Base-by-base conservation (phyloP, 2,329 filamentous ascomycete species). In the Macrophomina pseudophaseolina region DNA sequence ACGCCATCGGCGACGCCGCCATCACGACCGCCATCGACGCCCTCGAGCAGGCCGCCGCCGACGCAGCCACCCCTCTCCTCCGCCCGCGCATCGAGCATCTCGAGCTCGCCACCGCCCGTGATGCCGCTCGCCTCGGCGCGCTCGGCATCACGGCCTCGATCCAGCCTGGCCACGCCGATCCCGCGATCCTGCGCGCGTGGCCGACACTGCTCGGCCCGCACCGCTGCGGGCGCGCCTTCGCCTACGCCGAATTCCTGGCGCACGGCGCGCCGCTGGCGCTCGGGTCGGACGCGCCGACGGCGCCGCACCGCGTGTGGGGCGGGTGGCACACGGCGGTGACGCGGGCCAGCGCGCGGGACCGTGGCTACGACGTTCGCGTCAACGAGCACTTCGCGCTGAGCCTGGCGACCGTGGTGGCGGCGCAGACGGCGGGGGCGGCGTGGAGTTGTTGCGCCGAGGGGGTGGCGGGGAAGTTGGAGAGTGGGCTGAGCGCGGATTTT, bases 101-200 rank as follows among this genome's bases (percentile, higher is more conserved):
- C 3, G 88, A 90, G 73, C 80, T 90, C 35, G 81, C 87, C 0
- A 82, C 81, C 0, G 79, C 80, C 0, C 79, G 80, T 66, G 88
- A 90, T 70, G 88, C 86, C 0, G 78, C 72, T 2, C 79, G 87
- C 1, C 81, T 90, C 0, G 88, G 87, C 5, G 72, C 78, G 30
- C 77, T 88, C 4, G 86, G 87, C 58, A 88, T 90, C 75, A 97
- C 93, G 66, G 94, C 97, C 68, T 91, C 91, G 66, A 97, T 97
- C 70, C 92, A 97, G 81, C 95, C 93, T 28, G 97, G 96, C 80
- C 97, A 93, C 78, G 91, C 93, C 71, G 93, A 97, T 74, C 88
- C 88, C 0, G 85, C 87, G 0, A 87, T 89, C 65, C 77, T 90
- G 3, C 79, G 83, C 33, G 87, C 86, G 0, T 91, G 88, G 86